phyloP scores from a whole-genome alignment of 495 filamentous ascomycete genomes.

The Glonium stellatum region DNA sequence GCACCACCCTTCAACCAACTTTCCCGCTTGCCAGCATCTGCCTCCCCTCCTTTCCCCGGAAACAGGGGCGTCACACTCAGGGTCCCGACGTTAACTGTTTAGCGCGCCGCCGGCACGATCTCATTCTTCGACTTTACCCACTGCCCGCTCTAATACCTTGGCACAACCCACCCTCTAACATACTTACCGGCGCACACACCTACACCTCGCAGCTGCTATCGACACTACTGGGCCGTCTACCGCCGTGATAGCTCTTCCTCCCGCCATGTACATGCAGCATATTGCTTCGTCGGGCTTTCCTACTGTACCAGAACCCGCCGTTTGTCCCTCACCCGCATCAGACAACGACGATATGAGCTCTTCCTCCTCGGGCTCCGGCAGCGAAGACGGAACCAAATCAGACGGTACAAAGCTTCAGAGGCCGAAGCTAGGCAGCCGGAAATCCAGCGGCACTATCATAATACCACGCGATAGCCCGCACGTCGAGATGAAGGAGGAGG shows the following conservation, averaged over 20 bases:
- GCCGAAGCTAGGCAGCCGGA: constrained; percentile 49
- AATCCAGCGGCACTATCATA: constrained; percentile 74
- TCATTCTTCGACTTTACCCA: not conserved
- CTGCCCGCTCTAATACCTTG: not conserved
- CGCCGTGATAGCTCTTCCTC: not conserved
- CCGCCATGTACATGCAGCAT: not conserved
- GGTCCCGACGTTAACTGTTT: not conserved
- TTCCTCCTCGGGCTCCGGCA: constrained; percentile 15
- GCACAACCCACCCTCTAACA: not conserved
- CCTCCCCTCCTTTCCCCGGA: not conserved
- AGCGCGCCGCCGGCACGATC: not conserved
- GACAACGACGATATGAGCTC: constrained; percentile 8
- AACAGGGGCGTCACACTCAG: not conserved
- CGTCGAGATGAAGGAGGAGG: constrained; percentile 59
- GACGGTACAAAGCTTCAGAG: constrained; percentile 12
- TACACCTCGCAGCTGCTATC: not conserved
- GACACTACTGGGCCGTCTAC: not conserved
- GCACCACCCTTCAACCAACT: not conserved
- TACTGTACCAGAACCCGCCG: not conserved
- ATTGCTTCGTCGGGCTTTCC: not conserved
- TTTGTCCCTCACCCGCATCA: not conserved
- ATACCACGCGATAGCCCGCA: constrained; percentile 65
- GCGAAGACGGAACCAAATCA: constrained; percentile 14
- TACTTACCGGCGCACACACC: not conserved
- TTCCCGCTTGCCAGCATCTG: not conserved